Evolutionary conservation across 2,329 filamentous ascomycete species (phyloP), one percentile per base, ranked within the genome.

Genomic region (Colletotrichum sp.): DNA sequence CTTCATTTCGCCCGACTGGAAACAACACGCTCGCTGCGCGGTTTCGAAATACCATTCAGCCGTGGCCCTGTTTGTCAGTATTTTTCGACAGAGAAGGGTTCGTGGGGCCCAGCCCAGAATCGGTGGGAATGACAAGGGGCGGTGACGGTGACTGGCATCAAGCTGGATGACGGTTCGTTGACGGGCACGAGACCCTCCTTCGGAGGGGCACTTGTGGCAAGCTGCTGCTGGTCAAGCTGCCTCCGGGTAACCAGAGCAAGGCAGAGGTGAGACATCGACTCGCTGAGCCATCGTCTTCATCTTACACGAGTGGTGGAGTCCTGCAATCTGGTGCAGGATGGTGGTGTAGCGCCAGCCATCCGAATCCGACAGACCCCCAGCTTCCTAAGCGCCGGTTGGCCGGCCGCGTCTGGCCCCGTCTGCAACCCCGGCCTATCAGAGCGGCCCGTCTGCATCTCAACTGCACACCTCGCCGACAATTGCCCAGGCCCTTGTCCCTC

Each of bases 371-470:
- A 75, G 78, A 77, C 82, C 84, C 85, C 85, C 81, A 80, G 84
- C 81, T 83, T 83, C 81, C 82, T 87, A 88, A 87, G 86, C 87
- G 87, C 86, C 87, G 83, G 87, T 84, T 88, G 87, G 86, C 80
- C 83, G 82, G 82, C 82, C 64, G 70, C 68, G 70, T 68, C 63
- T 73, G 73, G 70, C 59, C 73, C 81, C 80, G 80, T 80, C 79
- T 79, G 76, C 79, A 79, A 72, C 78, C 79, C 76, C 82, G 83
- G 83, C 87, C 87, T 87, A 89, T 89, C 87, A 88, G 79, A 81
- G 80, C 72, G 55, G 78, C 74, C 78, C 77, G 76, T 70, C 78
- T 81, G 80, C 83, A 82, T 81, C 73, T 75, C 34, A 64, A 73
- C 70, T 57, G 70, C 70, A 73, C 70, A 73, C 81, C 80, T 83